These are phyloP conservation scores for Tylopilus balloui DNA, from an alignment of 768 basidiomycete species.

Conservation along the genomic window DNA sequence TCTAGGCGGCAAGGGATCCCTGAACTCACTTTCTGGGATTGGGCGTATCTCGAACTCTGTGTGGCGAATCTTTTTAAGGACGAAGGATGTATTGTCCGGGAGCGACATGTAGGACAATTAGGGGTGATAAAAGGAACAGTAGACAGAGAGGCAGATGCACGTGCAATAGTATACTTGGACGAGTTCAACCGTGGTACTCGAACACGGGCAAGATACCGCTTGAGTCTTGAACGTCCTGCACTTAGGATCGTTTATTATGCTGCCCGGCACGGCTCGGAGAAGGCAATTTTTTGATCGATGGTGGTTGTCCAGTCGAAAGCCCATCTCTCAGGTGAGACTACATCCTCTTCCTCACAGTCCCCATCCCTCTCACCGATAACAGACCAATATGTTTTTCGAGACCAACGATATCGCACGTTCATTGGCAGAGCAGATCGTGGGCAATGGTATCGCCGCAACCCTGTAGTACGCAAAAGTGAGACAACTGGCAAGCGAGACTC, in stretches of 20 bases:
- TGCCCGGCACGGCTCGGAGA: too few species aligned
- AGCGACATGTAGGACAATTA: conserved; percentile 42
- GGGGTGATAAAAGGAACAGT: background rate
- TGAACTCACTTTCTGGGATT: conserved; percentile 61
- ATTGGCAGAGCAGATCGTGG: background rate
- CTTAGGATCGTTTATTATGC: too few species aligned
- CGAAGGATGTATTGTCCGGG: conserved; percentile 77
- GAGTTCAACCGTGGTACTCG: too few species aligned
- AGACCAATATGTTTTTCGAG: background rate
- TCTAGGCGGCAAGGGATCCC: background rate
- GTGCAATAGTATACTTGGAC: too few species aligned
- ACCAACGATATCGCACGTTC: background rate
- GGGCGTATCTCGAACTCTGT: conserved; percentile 69
- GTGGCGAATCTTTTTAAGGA: conserved; percentile 63
- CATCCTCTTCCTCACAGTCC: too few species aligned
- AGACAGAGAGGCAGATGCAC: background rate
- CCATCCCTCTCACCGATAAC: too few species aligned
- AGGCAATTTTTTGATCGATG: too few species aligned
- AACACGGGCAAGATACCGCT: too few species aligned
- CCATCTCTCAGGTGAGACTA: too few species aligned
- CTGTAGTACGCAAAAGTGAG: background rate
- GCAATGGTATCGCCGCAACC: background rate
- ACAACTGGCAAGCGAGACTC: background rate
- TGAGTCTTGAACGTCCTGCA: too few species aligned
- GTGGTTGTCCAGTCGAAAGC: too few species aligned